These are phyloP conservation scores for Piloderma croceum DNA, from an alignment of 768 basidiomycete genomes.

Conservation along the genomic window DNA sequence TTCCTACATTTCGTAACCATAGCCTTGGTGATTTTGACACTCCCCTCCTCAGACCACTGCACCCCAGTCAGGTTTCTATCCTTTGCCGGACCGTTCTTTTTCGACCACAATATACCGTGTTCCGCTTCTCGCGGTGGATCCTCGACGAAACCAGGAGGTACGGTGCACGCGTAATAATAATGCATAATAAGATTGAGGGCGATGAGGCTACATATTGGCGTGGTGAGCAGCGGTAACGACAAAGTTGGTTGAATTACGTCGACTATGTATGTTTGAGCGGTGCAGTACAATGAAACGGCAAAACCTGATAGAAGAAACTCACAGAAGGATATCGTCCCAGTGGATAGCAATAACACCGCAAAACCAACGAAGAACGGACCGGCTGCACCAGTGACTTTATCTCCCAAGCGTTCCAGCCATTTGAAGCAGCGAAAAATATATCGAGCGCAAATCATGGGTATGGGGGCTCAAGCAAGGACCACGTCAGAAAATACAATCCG, in stretches of 20 bases:
- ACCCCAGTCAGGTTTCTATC: slow-evolving; percentile 35
- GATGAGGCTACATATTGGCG: slow-evolving; percentile 70
- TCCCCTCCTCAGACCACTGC: slow-evolving; percentile 44
- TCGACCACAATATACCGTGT: slow-evolving; percentile 54
- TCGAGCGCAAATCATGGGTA: too few species aligned
- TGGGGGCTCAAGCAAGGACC: too few species aligned
- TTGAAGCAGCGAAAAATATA: slow-evolving; percentile 66
- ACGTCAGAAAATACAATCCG: too few species aligned
- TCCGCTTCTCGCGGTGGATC: slow-evolving; percentile 43
- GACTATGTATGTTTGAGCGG: slow-evolving; percentile 41
- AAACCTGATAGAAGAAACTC: slow-evolving; percentile 25
- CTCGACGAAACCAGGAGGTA: slow-evolving; percentile 74
- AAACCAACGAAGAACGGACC: slow-evolving; percentile 86
- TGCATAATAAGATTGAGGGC: slow-evolving; percentile 72
- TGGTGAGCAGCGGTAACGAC: slow-evolving; percentile 49
- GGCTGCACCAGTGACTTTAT: slow-evolving; percentile 81
- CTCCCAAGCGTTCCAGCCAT: slow-evolving; percentile 64
- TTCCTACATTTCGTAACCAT: slow-evolving; percentile 57
- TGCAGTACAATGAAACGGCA: slow-evolving; percentile 2
- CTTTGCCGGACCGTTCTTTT: slow-evolving; percentile 23
- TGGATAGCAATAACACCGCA: slow-evolving; percentile 65
- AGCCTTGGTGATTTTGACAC: slow-evolving; percentile 51
- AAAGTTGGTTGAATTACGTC: slow-evolving; percentile 70
- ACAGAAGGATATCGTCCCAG: slow-evolving; percentile 80
- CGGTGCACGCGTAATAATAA: slow-evolving; percentile 81